Percentiles rank a stretch among this genome's conserved stretches.
Evolutionary conservation across 179 eudicot genomes (phyloP).

Genomic region (Drosera spatulata): DNA sequence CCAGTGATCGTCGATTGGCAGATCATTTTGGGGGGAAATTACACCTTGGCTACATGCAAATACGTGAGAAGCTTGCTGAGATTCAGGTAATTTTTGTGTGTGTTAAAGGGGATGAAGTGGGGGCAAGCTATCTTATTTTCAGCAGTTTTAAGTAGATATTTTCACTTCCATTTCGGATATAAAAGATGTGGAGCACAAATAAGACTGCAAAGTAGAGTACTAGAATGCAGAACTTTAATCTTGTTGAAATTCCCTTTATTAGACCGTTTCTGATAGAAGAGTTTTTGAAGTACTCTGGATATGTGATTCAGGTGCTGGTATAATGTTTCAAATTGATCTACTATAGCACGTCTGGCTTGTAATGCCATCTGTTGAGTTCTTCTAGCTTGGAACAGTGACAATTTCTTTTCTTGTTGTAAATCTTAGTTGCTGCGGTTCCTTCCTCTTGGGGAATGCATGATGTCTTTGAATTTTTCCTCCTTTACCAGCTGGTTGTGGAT

Average conservation of each 20-base stretch:
- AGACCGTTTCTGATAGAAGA: not conserved
- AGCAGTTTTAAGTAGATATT: not conserved
- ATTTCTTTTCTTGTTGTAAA: slow-evolving; percentile 21
- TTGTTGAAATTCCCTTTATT: not conserved
- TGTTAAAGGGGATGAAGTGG: too few species aligned
- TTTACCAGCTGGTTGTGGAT: not conserved
- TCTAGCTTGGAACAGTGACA: slow-evolving; percentile 49
- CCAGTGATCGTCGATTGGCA: slow-evolving; percentile 96
- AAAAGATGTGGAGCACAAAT: not conserved
- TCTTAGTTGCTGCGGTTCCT: slow-evolving; percentile 10
- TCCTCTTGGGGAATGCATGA: slow-evolving; percentile 7
- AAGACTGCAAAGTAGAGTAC: not conserved
- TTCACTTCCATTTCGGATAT: not conserved
- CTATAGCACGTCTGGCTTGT: slow-evolving; percentile 60
- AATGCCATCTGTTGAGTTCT: slow-evolving; percentile 76
- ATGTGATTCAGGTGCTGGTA: slow-evolving; percentile 76
- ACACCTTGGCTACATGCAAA: slow-evolving; percentile 97
- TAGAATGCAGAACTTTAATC: not conserved
- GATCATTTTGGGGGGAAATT: slow-evolving; percentile 99
- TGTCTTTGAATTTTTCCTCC: not conserved
- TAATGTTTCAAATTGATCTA: slow-evolving; percentile 53
- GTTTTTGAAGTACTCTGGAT: slow-evolving; percentile 29
- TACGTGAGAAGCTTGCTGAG: slow-evolving; percentile 90
- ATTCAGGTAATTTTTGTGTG: slow-evolving; percentile 46
- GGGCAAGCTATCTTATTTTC: too few species aligned